These are phyloP conservation scores for Asterophora lycoperdoides DNA, from an alignment of 768 basidiomycete species.

Conservation along the genomic window DNA sequence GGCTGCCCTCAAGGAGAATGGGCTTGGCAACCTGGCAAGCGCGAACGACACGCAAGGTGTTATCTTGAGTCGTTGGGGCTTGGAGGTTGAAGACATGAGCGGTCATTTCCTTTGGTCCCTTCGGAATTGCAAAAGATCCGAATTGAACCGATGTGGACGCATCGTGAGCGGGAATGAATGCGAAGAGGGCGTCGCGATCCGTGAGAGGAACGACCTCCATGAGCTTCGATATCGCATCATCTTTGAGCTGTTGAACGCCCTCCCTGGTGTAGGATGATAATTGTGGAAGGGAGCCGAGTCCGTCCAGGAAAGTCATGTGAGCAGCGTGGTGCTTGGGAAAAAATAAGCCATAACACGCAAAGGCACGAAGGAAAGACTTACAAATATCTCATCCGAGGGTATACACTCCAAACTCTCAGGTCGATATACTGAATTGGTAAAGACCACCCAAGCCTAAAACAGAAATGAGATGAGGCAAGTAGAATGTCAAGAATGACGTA, in stretches of 20 bases:
- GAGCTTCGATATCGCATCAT: slow-evolving; percentile 52
- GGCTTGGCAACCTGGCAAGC: slow-evolving; percentile 90
- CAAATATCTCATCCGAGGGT: slow-evolving; percentile 56
- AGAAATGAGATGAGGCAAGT: not conserved
- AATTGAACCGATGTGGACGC: slow-evolving; percentile 44
- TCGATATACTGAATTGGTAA: slow-evolving; percentile 61
- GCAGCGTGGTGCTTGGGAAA: slow-evolving; percentile 79
- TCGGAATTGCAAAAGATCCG: slow-evolving; percentile 69
- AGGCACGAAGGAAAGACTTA: slow-evolving; percentile 33
- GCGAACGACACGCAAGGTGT: slow-evolving; percentile 83
- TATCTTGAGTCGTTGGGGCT: slow-evolving; percentile 85
- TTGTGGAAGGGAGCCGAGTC: slow-evolving; percentile 76
- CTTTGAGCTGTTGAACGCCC: slow-evolving; percentile 57
- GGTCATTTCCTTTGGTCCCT: slow-evolving; percentile 41
- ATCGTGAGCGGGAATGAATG: slow-evolving; percentile 29
- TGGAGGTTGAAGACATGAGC: slow-evolving; percentile 66
- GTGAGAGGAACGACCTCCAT: slow-evolving; percentile 49
- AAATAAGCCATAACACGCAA: not conserved
- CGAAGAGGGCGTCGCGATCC: slow-evolving; percentile 23
- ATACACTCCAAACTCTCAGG: slow-evolving; percentile 29
- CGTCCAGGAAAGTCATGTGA: slow-evolving; percentile 89
- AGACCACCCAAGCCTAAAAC: slow-evolving; percentile 84
- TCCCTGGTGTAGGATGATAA: slow-evolving; percentile 57
- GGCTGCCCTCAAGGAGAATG: slow-evolving; percentile 93
- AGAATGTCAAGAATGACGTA: slow-evolving; percentile 30